phyloP scores from a whole-genome alignment of 495 filamentous ascomycete genomes.

The Talaromyces thailandensis region DNA sequence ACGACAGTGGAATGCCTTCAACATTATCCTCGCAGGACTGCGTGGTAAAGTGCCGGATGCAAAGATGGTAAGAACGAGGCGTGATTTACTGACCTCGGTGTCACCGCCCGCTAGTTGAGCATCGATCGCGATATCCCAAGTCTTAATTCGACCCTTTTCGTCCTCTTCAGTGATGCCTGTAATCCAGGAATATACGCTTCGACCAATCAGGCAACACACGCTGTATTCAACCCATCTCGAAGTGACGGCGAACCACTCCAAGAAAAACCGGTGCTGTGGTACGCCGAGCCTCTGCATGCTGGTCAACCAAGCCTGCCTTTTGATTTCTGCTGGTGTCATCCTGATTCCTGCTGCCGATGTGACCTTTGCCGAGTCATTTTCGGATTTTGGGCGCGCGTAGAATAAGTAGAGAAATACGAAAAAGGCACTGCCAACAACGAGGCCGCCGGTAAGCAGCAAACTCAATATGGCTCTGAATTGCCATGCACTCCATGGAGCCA shows the following conservation, averaged over 20 bases:
- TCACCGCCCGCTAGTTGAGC: conserved; percentile 94
- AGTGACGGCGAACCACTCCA: conserved; percentile 72
- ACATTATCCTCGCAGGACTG: conserved; percentile 78
- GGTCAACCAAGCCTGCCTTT: conserved; percentile 86
- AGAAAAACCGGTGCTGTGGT: conserved; percentile 75
- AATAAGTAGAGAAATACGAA: conserved; percentile 63
- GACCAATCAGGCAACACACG: conserved; percentile 68
- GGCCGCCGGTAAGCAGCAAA: conserved; percentile 46
- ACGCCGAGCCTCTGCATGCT: conserved; percentile 92
- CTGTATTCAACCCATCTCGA: conserved; percentile 76
- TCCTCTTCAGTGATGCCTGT: conserved; percentile 78
- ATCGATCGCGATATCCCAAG: conserved; percentile 91
- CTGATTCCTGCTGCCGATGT: conserved; percentile 40
- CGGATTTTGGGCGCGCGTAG: conserved; percentile 38
- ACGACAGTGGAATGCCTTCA: conserved; percentile 85
- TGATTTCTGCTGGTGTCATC: conserved; percentile 76
- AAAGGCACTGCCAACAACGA: conserved; percentile 58
- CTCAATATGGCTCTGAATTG: conserved; percentile 34
- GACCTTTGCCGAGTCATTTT: conserved; percentile 22
- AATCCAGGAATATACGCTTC: conserved; percentile 62
- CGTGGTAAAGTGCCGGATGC: conserved; percentile 81
- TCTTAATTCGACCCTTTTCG: conserved; percentile 79
- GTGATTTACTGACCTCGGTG: conserved; percentile 77
- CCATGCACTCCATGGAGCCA: conserved; percentile 24
- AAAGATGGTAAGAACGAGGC: conserved; percentile 78